A percentile compares a stretch with the other conserved stretches of the same genome.
Conservation (phyloP, 1,139 yeast species). For the Debaryomyces psychrophilus region DNA sequence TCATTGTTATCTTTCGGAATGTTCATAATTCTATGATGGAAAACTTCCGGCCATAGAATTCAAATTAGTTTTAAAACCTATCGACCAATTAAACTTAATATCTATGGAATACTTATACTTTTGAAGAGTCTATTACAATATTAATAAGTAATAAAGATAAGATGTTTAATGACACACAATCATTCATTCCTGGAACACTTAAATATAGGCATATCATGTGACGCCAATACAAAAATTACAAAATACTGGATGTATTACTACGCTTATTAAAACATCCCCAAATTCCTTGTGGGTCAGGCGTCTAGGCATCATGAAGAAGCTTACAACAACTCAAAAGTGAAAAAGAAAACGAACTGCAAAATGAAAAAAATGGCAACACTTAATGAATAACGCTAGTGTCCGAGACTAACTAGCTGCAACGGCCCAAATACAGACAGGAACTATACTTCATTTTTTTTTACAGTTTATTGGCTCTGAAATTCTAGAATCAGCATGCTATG, state of each 20-base stretch:
- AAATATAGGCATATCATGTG: not conserved
- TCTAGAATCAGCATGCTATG: too few relatives aligned
- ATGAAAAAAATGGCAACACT: not conserved
- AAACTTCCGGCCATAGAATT: not conserved
- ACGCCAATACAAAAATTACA: not conserved
- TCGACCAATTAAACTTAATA: not conserved
- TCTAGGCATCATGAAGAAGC: too few relatives aligned
- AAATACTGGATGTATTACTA: not conserved
- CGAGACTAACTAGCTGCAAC: not conserved
- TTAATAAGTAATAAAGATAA: not conserved
- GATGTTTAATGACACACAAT: not conserved
- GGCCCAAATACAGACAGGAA: not conserved
- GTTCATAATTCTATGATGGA: constrained; percentile 2
- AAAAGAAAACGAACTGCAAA: not conserved
- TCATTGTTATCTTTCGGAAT: constrained; percentile 12
- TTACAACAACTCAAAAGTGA: too few relatives aligned
- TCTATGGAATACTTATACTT: not conserved
- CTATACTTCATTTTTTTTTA: too few relatives aligned
- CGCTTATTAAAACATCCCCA: not conserved
- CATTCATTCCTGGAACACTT: not conserved
- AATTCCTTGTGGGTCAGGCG: not conserved
- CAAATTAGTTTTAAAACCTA: not conserved
- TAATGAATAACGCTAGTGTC: not conserved
- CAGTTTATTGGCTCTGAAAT: too few relatives aligned
- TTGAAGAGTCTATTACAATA: not conserved